Evolutionary conservation across 2,329 filamentous ascomycete species (phyloP).

Genomic region (Pseudogymnoascus sp.): DNA sequence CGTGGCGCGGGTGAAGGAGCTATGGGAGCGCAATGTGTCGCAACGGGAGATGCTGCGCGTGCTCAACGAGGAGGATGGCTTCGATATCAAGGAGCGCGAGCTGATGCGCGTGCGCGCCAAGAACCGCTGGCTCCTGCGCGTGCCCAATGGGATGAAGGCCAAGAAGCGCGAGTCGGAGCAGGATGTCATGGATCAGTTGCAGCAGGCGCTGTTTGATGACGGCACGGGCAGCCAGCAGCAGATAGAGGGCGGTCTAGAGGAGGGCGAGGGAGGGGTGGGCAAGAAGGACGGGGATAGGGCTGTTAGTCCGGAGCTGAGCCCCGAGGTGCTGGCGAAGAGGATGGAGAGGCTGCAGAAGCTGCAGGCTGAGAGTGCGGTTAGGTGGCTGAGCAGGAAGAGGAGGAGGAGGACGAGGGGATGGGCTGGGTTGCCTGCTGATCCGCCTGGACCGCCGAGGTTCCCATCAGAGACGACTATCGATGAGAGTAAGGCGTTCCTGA

Average conservation of each 20-base stretch:
- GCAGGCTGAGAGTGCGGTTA: slow-evolving; percentile 52
- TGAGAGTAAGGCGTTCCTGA: slow-evolving; percentile 64
- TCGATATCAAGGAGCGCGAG: slow-evolving; percentile 62
- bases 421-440: slow-evolving; percentile 59
- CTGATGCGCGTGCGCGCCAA: slow-evolving; percentile 61
- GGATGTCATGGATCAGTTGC: slow-evolving; percentile 28
- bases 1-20: slow-evolving; percentile 61
- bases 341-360: slow-evolving; percentile 46
- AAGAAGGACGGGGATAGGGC: slow-evolving; percentile 16
- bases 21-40: slow-evolving; percentile 68
- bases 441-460: slow-evolving; percentile 62
- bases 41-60: slow-evolving; percentile 68
- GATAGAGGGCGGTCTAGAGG: slow-evolving; percentile 19
- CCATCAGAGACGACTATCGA: slow-evolving; percentile 77
- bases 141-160: slow-evolving; percentile 49
- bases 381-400: slow-evolving; percentile 56
- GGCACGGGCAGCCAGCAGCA: slow-evolving; percentile 18
- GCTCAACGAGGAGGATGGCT: slow-evolving; percentile 62
- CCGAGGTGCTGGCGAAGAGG: slow-evolving; percentile 44
- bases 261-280: slow-evolving; percentile 21
- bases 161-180: slow-evolving; percentile 28
- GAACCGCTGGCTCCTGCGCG: slow-evolving; percentile 60
- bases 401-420: slow-evolving; percentile 61
- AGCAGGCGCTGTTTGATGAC: slow-evolving; percentile 28
- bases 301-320: slow-evolving; percentile 32